These are phyloP conservation scores for Dictyostelium capitatum DNA, from an alignment of 78 protist genomes.

Conservation along the genomic window DNA sequence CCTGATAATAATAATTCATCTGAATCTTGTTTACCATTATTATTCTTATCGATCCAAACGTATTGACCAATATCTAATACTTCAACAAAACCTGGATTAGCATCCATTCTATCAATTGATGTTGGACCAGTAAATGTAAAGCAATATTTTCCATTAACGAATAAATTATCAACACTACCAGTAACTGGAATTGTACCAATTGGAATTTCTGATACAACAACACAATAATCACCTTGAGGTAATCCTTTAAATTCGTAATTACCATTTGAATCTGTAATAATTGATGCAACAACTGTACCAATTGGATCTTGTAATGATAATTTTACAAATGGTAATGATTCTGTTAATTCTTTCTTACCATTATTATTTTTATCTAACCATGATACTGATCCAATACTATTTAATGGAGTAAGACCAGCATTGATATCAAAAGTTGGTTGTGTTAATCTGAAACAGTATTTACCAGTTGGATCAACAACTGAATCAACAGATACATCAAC, in stretches of 20 bases:
- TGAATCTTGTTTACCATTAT: constrained; percentile 17
- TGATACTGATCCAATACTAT: constrained; percentile 5
- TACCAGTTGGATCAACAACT: neutral
- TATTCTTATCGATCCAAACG: constrained; percentile 26
- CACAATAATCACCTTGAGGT: constrained; percentile 35
- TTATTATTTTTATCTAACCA: constrained; percentile 36
- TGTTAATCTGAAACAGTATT: constrained; percentile 1
- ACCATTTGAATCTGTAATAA: constrained; percentile 15
- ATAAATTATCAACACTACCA: constrained; percentile 1
- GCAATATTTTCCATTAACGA: neutral
- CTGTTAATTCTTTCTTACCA: neutral
- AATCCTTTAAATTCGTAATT: neutral
- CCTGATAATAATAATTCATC: constrained; percentile 2
- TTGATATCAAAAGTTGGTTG: neutral
- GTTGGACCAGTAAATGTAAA: neutral
- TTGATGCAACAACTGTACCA: neutral
- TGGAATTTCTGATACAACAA: neutral
- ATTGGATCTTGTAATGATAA: neutral
- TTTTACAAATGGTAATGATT: neutral
- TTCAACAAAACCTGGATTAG: constrained; percentile 48
- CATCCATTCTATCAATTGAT: neutral
- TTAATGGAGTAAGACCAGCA: neutral
- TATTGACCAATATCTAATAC: constrained; percentile 5
- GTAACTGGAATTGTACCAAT: constrained; percentile 6
- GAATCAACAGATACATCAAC: neutral